Percentiles rank a stretch among this genome's conserved stretches.
Evolutionary conservation across 1,139 yeast species (phyloP).

Genomic region (Hemisphaericaspora xylanilytica): DNA sequence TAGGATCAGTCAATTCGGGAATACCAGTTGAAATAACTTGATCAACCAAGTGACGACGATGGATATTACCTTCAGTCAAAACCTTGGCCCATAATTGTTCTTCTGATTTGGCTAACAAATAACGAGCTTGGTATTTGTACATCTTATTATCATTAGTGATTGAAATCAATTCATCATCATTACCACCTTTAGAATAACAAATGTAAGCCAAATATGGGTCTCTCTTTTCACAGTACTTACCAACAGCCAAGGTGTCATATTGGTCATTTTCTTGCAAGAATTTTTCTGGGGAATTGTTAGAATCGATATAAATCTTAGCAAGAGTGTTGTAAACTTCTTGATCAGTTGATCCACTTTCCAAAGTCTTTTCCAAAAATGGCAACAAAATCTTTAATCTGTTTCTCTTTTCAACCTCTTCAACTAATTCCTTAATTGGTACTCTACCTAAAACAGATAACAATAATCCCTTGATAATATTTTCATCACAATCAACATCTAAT

Average conservation of each 20-base stretch:
- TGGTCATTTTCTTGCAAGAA: slow-evolving; percentile 86
- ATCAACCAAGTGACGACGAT: slow-evolving; percentile 88
- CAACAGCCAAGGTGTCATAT: slow-evolving; percentile 91
- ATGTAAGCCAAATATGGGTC: slow-evolving; percentile 98
- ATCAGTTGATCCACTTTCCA: slow-evolving; percentile 85
- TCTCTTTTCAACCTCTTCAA: slow-evolving; percentile 93
- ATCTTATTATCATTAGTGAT: slow-evolving; percentile 96
- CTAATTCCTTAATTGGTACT: slow-evolving; percentile 87
- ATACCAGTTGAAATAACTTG: slow-evolving; percentile 96
- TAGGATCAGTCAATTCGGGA: slow-evolving; percentile 93
- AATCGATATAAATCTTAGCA: slow-evolving; percentile 96
- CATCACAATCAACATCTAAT: slow-evolving; percentile 96
- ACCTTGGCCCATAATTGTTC: slow-evolving; percentile 79
- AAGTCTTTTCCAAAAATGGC: slow-evolving; percentile 89
- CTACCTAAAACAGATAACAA: slow-evolving; percentile 88
- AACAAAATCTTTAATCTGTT: slow-evolving; percentile 86
- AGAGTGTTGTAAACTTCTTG: slow-evolving; percentile 91
- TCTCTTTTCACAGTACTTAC: slow-evolving; percentile 98
- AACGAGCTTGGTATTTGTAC: slow-evolving; percentile 98
- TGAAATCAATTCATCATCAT: slow-evolving; percentile 82
- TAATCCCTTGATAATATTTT: slow-evolving; percentile 75
- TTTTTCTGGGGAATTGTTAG: slow-evolving; percentile 95
- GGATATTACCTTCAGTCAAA: slow-evolving; percentile 69
- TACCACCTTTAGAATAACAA: slow-evolving; percentile 92
- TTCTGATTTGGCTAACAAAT: slow-evolving; percentile 83